Conservation (phyloP, 2,329 filamentous ascomycete genomes). For the Botrytis sinoallii region DNA sequence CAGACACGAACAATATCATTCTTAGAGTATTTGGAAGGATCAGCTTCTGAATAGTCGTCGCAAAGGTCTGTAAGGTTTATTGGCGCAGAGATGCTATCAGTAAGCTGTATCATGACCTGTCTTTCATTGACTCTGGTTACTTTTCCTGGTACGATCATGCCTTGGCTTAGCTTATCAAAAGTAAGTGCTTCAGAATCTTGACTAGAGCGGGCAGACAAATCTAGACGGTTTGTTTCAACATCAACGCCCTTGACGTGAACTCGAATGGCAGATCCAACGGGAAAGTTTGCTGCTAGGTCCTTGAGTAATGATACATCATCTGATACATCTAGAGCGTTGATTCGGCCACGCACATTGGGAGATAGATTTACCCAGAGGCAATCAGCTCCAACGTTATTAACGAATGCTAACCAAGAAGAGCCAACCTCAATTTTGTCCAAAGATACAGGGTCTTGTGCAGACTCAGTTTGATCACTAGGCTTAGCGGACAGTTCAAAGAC, state of each 20-base stretch:
- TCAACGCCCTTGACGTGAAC: constrained; percentile 77
- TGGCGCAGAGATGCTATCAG: constrained; percentile 73
- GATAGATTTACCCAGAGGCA: constrained; percentile 89
- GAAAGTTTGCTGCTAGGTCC: constrained; percentile 76
- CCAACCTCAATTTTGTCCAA: constrained; percentile 71
- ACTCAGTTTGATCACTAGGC: constrained; percentile 52
- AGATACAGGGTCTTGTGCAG: constrained; percentile 61
- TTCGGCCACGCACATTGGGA: constrained; percentile 79
- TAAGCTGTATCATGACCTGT: constrained; percentile 81
- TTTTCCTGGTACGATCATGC: constrained; percentile 77
- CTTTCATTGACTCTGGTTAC: constrained; percentile 84
- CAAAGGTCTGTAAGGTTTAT: constrained; percentile 79
- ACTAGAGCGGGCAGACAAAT: constrained; percentile 75
- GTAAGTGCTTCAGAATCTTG: constrained; percentile 55
- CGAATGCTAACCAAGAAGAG: constrained; percentile 72
- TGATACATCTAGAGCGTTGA: constrained; percentile 79
- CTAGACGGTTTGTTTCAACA: constrained; percentile 67
- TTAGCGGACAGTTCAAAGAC: constrained; percentile 88
- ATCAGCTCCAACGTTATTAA: constrained; percentile 82
- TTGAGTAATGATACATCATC: constrained; percentile 79
- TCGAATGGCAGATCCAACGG: constrained; percentile 81
- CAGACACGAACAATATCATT: constrained; percentile 88
- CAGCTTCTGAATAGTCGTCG: constrained; percentile 81
- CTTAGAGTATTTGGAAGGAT: constrained; percentile 71
- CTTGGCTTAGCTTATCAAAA: constrained; percentile 69